Evolutionary conservation across 169 alveolate genomes (phyloP).

Genomic region (Plasmodium cynomolgi): DNA sequence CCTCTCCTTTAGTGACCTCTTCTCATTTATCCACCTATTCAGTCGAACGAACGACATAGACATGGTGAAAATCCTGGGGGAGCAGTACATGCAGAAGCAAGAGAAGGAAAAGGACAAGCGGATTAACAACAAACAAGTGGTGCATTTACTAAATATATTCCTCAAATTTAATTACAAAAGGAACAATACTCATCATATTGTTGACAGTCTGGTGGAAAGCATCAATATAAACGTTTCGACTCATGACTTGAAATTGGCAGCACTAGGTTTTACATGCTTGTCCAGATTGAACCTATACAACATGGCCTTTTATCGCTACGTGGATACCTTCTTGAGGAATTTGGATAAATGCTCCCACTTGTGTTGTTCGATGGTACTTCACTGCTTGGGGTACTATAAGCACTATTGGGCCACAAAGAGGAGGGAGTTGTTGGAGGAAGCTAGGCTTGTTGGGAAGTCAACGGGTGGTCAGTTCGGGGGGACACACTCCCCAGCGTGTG

Average conservation of each 20-base stretch:
- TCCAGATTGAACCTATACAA: slow-evolving; percentile 38
- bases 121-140: slow-evolving; percentile 23
- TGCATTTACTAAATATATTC: slow-evolving; percentile 61
- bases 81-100: slow-evolving; percentile 32
- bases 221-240: not conserved
- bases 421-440: not conserved
- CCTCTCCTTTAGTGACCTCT: slow-evolving; percentile 26
- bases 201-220: not conserved
- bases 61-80: slow-evolving; percentile 9
- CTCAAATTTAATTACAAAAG: slow-evolving; percentile 42
- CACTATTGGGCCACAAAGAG: slow-evolving; percentile 4
- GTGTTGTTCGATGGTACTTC: slow-evolving; percentile 35
- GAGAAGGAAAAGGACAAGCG: slow-evolving; percentile 23
- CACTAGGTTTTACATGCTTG: slow-evolving; percentile 42
- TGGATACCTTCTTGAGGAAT: slow-evolving; percentile 6
- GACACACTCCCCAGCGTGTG: not conserved
- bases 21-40: slow-evolving; percentile 24
- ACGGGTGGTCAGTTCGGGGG: not conserved
- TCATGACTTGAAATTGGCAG: slow-evolving; percentile 31
- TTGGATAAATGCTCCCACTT: slow-evolving; percentile 7
- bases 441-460: not conserved
- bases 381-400: slow-evolving; percentile 52
- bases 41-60: slow-evolving; percentile 14
- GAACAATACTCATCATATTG: not conserved
- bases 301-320: slow-evolving; percentile 30